phyloP scores from a whole-genome alignment of 1,139 yeast species.

The Debaryomycetaceae sp. region DNA sequence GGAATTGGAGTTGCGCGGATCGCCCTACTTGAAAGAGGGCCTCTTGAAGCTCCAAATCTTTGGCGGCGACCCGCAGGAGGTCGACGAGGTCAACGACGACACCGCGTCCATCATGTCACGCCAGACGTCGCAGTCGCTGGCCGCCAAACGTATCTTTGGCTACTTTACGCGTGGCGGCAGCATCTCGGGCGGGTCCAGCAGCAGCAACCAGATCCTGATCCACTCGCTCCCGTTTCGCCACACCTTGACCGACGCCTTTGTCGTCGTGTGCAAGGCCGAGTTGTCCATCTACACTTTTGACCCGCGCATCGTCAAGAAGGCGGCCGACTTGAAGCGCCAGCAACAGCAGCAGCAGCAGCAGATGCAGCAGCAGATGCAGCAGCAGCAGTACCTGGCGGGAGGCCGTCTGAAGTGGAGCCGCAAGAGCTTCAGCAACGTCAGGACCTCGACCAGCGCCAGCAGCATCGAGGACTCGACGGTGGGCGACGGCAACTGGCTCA shows the following conservation, averaged over 20 bases:
- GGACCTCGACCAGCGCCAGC: neutral
- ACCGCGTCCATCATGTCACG: constrained; percentile 16
- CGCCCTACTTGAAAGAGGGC: constrained; percentile 78
- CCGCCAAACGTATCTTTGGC: constrained; percentile 16
- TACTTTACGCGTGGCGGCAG: constrained; percentile 9
- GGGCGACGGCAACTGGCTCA: constrained; percentile 66
- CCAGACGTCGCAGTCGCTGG: constrained; percentile 5
- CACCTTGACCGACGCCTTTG: constrained; percentile 39
- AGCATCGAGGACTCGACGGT: constrained; percentile 16
- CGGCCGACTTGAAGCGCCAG: constrained; percentile 22
- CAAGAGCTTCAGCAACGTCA: constrained; percentile 1
- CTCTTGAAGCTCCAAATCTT: constrained; percentile 41
- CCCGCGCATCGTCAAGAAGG: constrained; percentile 33
- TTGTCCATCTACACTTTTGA: constrained; percentile 43
- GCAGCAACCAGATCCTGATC: constrained; percentile 1
- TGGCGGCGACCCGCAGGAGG: constrained; percentile 31
- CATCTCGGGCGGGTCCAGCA: constrained; percentile 1
- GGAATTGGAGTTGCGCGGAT: constrained; percentile 53
- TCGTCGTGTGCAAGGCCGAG: constrained; percentile 49
- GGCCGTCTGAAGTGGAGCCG: too few species aligned
- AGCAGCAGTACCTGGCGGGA: constrained; percentile 8
- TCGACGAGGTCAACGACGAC: constrained; percentile 10
- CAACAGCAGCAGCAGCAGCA: constrained; percentile 10
- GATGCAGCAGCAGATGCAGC: too few species aligned
- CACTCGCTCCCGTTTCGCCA: constrained; percentile 6